Evolutionary conservation across 2,329 filamentous ascomycete species (phyloP).

Genomic region (Ceratocystis alfenasii): DNA sequence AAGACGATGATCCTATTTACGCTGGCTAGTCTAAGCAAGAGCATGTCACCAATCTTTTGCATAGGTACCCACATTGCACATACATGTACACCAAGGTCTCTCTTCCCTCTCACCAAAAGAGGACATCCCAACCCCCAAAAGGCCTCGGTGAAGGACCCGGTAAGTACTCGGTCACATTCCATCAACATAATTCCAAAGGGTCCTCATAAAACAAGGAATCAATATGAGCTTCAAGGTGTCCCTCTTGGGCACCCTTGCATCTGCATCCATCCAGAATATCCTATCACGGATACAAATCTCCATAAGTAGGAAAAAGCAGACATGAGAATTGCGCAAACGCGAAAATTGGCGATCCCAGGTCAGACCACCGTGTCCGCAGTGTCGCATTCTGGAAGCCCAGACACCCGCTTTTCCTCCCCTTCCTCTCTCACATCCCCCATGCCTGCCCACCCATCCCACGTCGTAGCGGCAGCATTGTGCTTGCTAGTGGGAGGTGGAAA

Average conservation of each 20-base stretch:
- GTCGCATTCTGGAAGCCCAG: not conserved
- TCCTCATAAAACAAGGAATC: not conserved
- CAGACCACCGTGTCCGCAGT: constrained; percentile 6
- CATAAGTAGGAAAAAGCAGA: not conserved
- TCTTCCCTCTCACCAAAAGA: not conserved
- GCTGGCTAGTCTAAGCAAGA: not conserved
- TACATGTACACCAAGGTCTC: not conserved
- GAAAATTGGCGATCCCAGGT: not conserved
- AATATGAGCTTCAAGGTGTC: not conserved
- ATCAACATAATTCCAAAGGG: not conserved
- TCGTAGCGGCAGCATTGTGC: no score
- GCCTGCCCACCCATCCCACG: not conserved
- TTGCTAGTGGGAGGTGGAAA: not conserved
- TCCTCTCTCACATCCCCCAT: not conserved
- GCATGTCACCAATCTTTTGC: not conserved
- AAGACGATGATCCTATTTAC: not conserved
- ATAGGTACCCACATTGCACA: not conserved
- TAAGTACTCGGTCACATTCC: not conserved
- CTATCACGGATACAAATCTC: not conserved
- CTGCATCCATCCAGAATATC: not conserved
- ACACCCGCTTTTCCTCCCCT: not conserved
- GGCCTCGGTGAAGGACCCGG: not conserved
- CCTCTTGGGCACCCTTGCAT: constrained; percentile 11
- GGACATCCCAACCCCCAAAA: not conserved
- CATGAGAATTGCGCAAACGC: not conserved